A percentile compares a stretch with the other conserved stretches of the same genome.
Evolutionary conservation across 2,329 filamentous ascomycete genomes (phyloP).

Genomic region (Hortaea sp.): DNA sequence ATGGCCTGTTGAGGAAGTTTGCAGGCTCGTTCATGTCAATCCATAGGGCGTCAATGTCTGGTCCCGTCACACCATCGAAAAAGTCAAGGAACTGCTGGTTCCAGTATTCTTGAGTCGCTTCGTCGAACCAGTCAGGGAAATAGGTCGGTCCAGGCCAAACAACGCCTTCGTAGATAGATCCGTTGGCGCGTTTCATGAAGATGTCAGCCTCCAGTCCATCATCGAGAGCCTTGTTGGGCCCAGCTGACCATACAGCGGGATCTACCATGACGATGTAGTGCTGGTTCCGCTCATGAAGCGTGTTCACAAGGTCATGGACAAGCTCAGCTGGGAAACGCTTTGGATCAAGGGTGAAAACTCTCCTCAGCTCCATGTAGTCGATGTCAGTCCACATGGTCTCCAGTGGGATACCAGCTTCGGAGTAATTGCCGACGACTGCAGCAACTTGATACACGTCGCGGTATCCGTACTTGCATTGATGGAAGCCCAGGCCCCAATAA

Average conservation of each 20-base stretch:
- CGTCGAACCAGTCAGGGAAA: constrained; percentile 58
- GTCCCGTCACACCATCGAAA: constrained; percentile 52
- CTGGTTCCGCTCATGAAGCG: constrained; percentile 37
- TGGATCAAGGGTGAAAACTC: constrained; percentile 55
- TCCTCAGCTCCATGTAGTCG: constrained; percentile 32
- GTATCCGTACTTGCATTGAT: constrained; percentile 80
- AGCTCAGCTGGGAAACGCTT: constrained; percentile 51
- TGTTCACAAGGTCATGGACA: constrained; percentile 52
- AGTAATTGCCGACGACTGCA: constrained; percentile 46
- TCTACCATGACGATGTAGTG: constrained; percentile 46
- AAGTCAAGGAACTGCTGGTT: constrained; percentile 55
- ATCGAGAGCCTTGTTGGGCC: constrained; percentile 5
- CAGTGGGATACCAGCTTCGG: constrained; percentile 39
- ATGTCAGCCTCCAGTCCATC: constrained; percentile 5
- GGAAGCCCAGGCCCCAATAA: constrained; percentile 72
- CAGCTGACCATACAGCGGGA: constrained; percentile 4
- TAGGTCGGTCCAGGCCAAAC: constrained; percentile 58
- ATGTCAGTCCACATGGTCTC: constrained; percentile 47
- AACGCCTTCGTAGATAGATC: constrained; percentile 48
- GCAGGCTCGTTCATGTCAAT: constrained; percentile 58
- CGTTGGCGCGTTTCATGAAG: constrained; percentile 34
- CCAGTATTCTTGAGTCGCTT: constrained; percentile 57
- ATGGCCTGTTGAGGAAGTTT: constrained; percentile 37
- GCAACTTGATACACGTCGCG: constrained; percentile 54
- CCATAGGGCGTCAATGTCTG: constrained; percentile 63